These are phyloP conservation scores for Microbotryum lychnidis-dioicae DNA, from an alignment of 1,284 basidiomycete species.

Conservation along the genomic window DNA sequence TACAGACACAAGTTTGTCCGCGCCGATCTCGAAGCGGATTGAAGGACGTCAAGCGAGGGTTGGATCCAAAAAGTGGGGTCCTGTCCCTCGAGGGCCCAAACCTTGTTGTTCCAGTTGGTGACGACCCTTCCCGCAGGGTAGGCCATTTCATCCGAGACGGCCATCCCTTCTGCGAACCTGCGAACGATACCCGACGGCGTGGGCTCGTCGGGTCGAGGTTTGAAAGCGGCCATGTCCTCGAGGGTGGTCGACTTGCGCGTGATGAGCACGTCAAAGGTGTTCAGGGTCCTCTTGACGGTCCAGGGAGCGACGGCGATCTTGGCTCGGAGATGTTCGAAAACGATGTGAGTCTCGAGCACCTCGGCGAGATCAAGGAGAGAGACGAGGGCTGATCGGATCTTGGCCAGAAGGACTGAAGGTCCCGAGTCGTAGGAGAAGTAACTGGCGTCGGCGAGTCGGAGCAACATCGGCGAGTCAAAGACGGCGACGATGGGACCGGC, in stretches of 20 bases:
- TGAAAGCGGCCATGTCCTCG: slow-evolving; percentile 12
- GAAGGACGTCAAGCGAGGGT: slow-evolving; percentile 9
- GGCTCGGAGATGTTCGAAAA: slow-evolving; percentile 8
- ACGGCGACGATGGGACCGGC: background rate
- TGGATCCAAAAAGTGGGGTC: slow-evolving; percentile 13
- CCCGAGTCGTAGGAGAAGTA: slow-evolving; percentile 20
- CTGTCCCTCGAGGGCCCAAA: slow-evolving; percentile 3
- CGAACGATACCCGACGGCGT: slow-evolving; percentile 9
- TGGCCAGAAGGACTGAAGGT: slow-evolving; percentile 5
- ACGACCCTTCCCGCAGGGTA: slow-evolving; percentile 20
- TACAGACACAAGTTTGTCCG: slow-evolving; percentile 18
- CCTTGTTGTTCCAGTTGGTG: slow-evolving; percentile 16
- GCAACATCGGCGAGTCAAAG: slow-evolving; percentile 3
- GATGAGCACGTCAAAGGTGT: slow-evolving; percentile 14
- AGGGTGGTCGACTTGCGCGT: background rate
- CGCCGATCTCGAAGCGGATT: background rate
- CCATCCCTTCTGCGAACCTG: slow-evolving; percentile 13
- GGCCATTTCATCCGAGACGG: slow-evolving; percentile 23
- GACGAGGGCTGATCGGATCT: slow-evolving; percentile 9
- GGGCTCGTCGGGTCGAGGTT: background rate
- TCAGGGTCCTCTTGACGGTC: slow-evolving; percentile 18
- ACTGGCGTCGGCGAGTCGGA: slow-evolving; percentile 3
- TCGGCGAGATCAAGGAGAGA: slow-evolving; percentile 14
- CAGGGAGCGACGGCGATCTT: slow-evolving; percentile 20
- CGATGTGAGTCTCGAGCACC: slow-evolving; percentile 2